Conservation (phyloP, 345 rosid genomes). For the Chamaenerion angustifolium region DNA sequence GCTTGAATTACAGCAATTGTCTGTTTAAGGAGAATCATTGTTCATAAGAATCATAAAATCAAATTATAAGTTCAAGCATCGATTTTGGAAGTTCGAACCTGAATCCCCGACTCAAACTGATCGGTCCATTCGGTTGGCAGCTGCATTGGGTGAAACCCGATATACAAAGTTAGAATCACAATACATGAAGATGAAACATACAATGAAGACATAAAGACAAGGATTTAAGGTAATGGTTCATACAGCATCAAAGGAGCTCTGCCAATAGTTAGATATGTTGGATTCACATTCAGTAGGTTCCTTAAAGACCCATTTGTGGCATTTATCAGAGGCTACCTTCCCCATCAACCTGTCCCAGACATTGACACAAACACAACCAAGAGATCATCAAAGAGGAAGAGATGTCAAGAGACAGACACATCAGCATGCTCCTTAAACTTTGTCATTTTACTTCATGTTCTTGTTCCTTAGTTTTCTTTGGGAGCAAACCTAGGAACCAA, state of each 20-base stretch:
- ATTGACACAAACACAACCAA: too few species aligned
- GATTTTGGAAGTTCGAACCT: constrained; percentile 30
- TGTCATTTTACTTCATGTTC: background rate
- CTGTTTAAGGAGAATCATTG: constrained; percentile 18
- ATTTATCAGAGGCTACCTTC: constrained; percentile 98
- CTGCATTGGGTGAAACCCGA: constrained; percentile 35
- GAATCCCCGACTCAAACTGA: constrained; percentile 97
- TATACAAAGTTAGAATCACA: constrained; percentile 4
- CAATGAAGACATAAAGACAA: background rate
- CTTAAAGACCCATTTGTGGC: constrained; percentile 99
- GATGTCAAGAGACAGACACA: background rate
- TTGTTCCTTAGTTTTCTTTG: background rate
- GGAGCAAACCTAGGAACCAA: constrained; percentile 1
- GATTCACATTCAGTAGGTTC: constrained; percentile 93
- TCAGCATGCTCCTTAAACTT: background rate
- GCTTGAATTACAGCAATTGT: constrained; percentile 99
- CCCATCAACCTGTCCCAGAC: constrained; percentile 99
- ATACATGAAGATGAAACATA: background rate
- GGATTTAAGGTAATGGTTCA: constrained; percentile 3
- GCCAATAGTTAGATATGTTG: constrained; percentile 92
- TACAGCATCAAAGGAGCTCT: constrained; percentile 98
- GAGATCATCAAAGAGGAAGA: background rate
- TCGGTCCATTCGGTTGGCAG: constrained; percentile 98
- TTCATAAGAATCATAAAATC: background rate
- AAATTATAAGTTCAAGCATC: background rate